phyloP scores from a whole-genome alignment of 352 stramenopile species.

The Thalassiosira mediterranea region DNA sequence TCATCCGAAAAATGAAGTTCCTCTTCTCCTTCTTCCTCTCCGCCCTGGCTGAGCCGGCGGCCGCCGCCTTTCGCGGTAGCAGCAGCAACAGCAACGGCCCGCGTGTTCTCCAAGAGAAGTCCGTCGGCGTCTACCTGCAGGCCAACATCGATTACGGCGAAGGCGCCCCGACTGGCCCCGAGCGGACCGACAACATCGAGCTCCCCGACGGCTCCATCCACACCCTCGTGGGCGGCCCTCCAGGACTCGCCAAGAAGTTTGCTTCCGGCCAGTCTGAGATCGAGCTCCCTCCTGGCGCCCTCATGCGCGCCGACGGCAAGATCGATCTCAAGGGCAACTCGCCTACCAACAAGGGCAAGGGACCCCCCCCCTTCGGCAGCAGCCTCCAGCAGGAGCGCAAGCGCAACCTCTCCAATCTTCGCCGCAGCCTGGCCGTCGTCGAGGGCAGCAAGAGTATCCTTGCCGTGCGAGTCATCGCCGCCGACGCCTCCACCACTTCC shows the following conservation, averaged over 20 bases:
- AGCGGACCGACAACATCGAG: constrained; percentile 6
- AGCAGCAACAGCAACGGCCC: neutral
- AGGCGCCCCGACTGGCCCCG: neutral
- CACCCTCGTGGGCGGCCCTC: neutral
- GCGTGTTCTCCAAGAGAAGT: constrained; percentile 8
- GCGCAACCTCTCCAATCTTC: constrained; percentile 10
- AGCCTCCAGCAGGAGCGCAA: constrained; percentile 1
- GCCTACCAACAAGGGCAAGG: neutral
- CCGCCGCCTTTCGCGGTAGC: neutral
- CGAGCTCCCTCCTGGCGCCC: neutral
- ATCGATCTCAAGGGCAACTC: neutral
- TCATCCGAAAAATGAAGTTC: constrained; percentile 19
- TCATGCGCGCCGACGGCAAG: constrained; percentile 4
- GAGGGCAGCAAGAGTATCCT: constrained; percentile 5
- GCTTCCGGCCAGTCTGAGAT: neutral
- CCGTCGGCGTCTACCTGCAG: neutral
- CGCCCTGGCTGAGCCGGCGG: neutral
- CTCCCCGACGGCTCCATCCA: constrained; percentile 15
- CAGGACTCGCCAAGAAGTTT: constrained; percentile 2
- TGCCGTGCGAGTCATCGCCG: constrained; percentile 7
- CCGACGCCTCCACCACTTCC: neutral
- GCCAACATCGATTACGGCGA: constrained; percentile 16
- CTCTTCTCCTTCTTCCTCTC: constrained; percentile 1
- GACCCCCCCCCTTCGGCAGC: neutral
- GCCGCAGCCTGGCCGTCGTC: constrained; percentile 1